Evolutionary conservation across 129 eudicot species (phyloP), one percentile per base, ranked within the genome.

Genomic region (Centaurea solstitialis): DNA sequence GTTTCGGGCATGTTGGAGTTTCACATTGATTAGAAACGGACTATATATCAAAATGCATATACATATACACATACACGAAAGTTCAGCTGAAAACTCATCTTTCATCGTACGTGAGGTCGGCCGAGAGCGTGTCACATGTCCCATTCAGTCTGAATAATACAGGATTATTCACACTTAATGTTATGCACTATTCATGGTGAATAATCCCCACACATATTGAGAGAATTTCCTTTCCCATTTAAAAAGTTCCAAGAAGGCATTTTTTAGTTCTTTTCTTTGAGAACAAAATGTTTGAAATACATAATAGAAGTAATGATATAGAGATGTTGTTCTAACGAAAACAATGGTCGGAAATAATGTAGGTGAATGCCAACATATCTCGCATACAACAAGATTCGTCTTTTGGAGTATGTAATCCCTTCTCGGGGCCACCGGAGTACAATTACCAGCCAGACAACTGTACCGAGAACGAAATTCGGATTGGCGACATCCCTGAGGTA

Each of bases 401-500:
- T 66, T 82, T 84, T 21, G 92, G 90, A 22, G 88, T 94, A 18
- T 94, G 98, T 91, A 94, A 94, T 77, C 98, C 98, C 21, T 94
- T 94, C 87, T 88, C 98, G 0, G 90, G 83, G 33, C 92, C 98
- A 76, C 98, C 97, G 0, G 87, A 80, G 33, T 88, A 92, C 57
- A 74, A 79, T 67, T 92, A 87, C 72, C 87, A 87, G 70, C 97
- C 98, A 45, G 77, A 88, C 79, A 87, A 87, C 28, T 94, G 98
- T 66, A 81, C 94, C 17, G 79, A 88, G 50, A 87, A 86, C 22
- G 76, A 96, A 9, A 82, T 94, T 47, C 78, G 59, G 41, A 94
- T 94, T 26, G 96, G 96, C 83, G 92, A 92, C 73, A 88, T 94
- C 78, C 98, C 98, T 57, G 86, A 80, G 91, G 97, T 93, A 87